A percentile compares a stretch with the other conserved stretches of the same genome.
These are phyloP conservation scores for Peniophora sp. DNA, from an alignment of 1,284 basidiomycete genomes.

Conservation along the genomic window DNA sequence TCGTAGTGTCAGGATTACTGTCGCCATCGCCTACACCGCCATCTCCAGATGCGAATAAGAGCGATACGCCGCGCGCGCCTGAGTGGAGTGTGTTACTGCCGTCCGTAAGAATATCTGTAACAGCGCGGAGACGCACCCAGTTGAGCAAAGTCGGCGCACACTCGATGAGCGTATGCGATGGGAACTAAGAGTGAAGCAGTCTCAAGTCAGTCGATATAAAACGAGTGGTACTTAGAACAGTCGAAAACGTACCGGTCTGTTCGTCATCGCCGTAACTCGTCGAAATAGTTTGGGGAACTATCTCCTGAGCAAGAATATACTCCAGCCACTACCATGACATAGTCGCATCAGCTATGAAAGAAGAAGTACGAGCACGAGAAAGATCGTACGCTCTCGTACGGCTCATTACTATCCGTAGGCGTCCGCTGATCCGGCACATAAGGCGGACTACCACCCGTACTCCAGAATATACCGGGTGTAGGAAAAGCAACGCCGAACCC, in stretches of 20 bases:
- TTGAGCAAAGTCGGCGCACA: constrained; percentile 37
- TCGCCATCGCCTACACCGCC: constrained; percentile 30
- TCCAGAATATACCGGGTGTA: constrained; percentile 45
- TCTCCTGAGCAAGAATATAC: constrained; percentile 24
- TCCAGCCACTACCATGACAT: constrained; percentile 49
- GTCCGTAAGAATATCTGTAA: background rate
- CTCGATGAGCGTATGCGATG: constrained; percentile 21
- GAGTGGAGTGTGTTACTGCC: background rate
- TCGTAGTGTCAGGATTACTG: constrained; percentile 33
- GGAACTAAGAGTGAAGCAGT: constrained; percentile 23
- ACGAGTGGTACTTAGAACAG: constrained; percentile 17
- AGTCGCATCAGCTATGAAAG: no score
- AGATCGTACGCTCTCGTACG: constrained; percentile 31
- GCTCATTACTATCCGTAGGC: constrained; percentile 51
- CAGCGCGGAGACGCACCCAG: constrained; percentile 27
- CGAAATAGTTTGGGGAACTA: constrained; percentile 49
- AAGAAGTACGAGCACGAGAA: no score
- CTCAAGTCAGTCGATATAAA: no score
- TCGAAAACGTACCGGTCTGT: constrained; percentile 39
- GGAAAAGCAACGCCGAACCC: constrained; percentile 51
- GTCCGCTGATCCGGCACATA: constrained; percentile 39
- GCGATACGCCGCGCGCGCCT: constrained; percentile 35
- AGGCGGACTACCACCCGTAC: constrained; percentile 54
- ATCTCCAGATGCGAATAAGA: constrained; percentile 37
- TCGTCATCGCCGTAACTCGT: constrained; percentile 67